Evolutionary conservation across 2,329 filamentous ascomycete genomes (phyloP).

Genomic region (Talaromyces islandicus): DNA sequence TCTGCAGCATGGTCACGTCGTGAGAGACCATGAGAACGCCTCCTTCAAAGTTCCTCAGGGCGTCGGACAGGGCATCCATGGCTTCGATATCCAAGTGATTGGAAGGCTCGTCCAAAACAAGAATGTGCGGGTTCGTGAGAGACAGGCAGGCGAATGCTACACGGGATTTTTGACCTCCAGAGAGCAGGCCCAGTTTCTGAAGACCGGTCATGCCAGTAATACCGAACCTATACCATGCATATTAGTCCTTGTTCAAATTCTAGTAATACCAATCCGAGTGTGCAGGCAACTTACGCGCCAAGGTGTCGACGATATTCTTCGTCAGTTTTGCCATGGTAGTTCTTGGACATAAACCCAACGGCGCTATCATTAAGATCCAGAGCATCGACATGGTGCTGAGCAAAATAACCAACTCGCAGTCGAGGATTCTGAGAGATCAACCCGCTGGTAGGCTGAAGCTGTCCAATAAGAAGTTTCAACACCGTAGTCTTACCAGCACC

Average conservation of each 20-base stretch:
- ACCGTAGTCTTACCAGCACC: constrained; percentile 98
- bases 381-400: constrained; percentile 96
- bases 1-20: constrained; percentile 98
- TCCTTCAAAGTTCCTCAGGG: constrained; percentile 80
- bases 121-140: constrained; percentile 88
- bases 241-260: not conserved
- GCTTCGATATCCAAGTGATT: constrained; percentile 99
- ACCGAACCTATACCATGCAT: constrained; percentile 43
- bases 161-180: constrained; percentile 96
- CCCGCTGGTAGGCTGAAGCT: constrained; percentile 68
- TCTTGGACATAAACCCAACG: constrained; percentile 93
- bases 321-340: constrained; percentile 82
- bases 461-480: constrained; percentile 92
- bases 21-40: constrained; percentile 98
- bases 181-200: constrained; percentile 90
- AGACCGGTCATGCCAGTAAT: constrained; percentile 91
- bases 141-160: constrained; percentile 97
- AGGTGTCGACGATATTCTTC: constrained; percentile 96
- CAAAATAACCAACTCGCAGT: constrained; percentile 90
- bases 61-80: constrained; percentile 89
- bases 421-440: constrained; percentile 84
- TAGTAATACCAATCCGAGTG: constrained; percentile 11
- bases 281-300: constrained; percentile 61
- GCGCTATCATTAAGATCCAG: constrained; percentile 83
- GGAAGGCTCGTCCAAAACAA: constrained; percentile 96